Evolutionary conservation across 176 grass and related monocot genomes (phyloP).

Genomic region (Oryza meridionalis): DNA sequence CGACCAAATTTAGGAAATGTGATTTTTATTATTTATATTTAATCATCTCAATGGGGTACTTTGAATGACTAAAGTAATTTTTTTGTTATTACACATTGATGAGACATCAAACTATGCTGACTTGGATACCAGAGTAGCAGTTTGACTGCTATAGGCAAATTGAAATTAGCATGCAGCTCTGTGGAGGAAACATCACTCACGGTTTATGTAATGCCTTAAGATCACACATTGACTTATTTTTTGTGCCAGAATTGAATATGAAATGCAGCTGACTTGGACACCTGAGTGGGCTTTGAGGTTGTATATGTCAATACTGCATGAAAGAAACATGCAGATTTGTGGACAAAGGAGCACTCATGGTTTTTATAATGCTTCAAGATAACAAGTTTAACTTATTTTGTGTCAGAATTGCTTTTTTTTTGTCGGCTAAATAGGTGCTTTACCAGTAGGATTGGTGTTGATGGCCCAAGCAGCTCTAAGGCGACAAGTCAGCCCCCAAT

Average conservation of each 20-base stretch:
- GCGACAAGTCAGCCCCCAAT: conserved; percentile 49
- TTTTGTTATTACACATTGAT: background rate
- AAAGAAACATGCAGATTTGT: background rate
- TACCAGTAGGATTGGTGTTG: conserved; percentile 40
- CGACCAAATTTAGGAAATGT: background rate
- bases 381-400: conserved; percentile 33
- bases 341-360: conserved; percentile 3
- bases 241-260: background rate
- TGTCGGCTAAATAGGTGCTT: conserved; percentile 43
- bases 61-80: conserved; percentile 3
- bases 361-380: conserved; percentile 36
- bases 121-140: conserved; percentile 10
- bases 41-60: background rate
- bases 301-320: background rate
- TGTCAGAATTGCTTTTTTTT: conserved; percentile 32
- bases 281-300: background rate
- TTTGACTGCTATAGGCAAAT: conserved; percentile 13
- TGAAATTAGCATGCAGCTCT: conserved; percentile 33
- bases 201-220: conserved; percentile 28
- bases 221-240: conserved; percentile 36
- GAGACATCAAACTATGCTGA: conserved; percentile 7
- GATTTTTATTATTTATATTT: background rate
- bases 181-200: conserved; percentile 35
- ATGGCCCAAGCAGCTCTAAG: conserved; percentile 32
- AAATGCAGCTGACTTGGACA: background rate